Base-by-base conservation (phyloP, 139 green algal genomes). In the Coelastrella sp. region DNA sequence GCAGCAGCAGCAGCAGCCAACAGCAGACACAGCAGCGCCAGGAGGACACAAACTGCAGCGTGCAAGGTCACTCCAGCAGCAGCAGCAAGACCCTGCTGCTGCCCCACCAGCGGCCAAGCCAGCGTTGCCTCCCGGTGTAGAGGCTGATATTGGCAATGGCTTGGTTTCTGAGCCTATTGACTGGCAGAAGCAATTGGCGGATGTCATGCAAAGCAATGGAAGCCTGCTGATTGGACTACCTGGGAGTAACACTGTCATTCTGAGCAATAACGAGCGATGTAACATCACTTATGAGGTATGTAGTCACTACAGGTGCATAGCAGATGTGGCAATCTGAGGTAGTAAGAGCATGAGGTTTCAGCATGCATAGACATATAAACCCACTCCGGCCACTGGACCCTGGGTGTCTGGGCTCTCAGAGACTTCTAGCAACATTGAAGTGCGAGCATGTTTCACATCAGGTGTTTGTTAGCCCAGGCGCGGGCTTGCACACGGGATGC, bases 251-350 rank as follows among this genome's bases (percentile, higher is more conserved):
- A 86, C 59, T 3, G 61, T 86, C 19, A 8, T 77, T n/a, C 64
- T 87, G 32, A 64, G 20, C 61, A 78, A 60, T 22, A 77, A 87
- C 47, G 17, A 47, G 23, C 32, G 64, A 19, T 87, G 81, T 23
- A 87, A 87, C 81, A 68, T 61, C 23, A 87, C 64, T 5, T 87
- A 65, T 20, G 23, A 87, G 61, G 81, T 87, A 58, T 3, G 81
- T 32, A 8, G 7, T 20, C 2, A 17, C 1, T 74, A n/a, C 7
- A 73, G 5, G 19, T 73, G 17, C 20, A 17, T 47, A 47, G 32
- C 32, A 47, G 32, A 47, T 47, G 32, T 47, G 32, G 32, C 32
- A 47, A 47, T 47, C 32, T 47, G 32, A 47, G 32, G 32, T 47
- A 47, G 32, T 47, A 47, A 47, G 32, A 47, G 32, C 32, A 47